phyloP scores from a whole-genome alignment of 1,284 basidiomycete genomes.

The Apiotrichum brassicae region DNA sequence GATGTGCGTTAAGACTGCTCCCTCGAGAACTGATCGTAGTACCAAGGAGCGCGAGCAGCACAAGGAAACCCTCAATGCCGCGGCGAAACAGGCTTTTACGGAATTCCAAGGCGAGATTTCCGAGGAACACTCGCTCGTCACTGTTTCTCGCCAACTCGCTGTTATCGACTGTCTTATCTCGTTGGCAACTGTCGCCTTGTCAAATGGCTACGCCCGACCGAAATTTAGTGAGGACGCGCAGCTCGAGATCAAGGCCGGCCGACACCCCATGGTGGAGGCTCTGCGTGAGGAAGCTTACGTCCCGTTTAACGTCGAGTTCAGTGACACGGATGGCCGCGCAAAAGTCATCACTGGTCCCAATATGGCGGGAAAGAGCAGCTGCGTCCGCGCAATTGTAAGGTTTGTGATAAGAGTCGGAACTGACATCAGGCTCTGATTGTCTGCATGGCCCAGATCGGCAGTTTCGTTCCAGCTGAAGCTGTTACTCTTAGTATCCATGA shows the following conservation, averaged over 20 bases:
- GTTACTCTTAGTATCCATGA: conserved; percentile 73
- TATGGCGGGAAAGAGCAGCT: conserved; percentile 49
- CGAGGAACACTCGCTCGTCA: conserved; percentile 62
- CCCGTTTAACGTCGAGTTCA: conserved; percentile 50
- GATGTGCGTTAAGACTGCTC: conserved; percentile 42
- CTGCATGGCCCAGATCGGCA: conserved; percentile 53
- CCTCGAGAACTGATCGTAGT: conserved; percentile 13
- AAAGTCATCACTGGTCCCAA: conserved; percentile 63
- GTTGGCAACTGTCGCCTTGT: conserved; percentile 38
- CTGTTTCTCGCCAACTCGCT: conserved; percentile 66
- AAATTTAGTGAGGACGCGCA: conserved; percentile 59
- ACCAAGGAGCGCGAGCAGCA: conserved; percentile 68
- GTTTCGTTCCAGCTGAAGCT: conserved; percentile 59
- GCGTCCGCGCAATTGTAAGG: conserved; percentile 36
- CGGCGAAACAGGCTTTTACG: conserved; percentile 60
- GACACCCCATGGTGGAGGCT: conserved; percentile 71
- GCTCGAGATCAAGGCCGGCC: conserved; percentile 48
- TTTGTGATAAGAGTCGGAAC: conserved; percentile 6
- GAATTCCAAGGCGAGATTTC: conserved; percentile 66
- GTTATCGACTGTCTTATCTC: conserved; percentile 52
- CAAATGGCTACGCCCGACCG: conserved; percentile 58
- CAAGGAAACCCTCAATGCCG: conserved; percentile 64
- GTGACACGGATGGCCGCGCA: conserved; percentile 51
- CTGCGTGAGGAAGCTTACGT: conserved; percentile 71
- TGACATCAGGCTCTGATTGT: conserved; percentile 28